Percentiles rank a stretch among this genome's conserved stretches.
Evolutionary conservation across 148 eudicot species (phyloP).

Genomic region (Polygonum aviculare): DNA sequence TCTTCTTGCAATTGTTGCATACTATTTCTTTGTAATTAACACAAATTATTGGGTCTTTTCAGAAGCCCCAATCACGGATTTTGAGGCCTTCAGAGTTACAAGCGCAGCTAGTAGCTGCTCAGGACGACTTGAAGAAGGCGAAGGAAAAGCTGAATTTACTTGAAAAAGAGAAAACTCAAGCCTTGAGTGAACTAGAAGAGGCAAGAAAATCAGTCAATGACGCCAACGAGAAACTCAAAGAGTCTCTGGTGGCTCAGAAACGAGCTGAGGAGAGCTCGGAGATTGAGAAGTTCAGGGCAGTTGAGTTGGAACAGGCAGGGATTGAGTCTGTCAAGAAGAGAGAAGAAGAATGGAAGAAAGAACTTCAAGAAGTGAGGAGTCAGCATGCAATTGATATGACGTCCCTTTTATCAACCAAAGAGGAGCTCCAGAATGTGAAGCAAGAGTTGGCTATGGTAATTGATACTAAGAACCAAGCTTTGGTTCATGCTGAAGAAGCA

Average conservation of each 20-base stretch:
- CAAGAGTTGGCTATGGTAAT: constrained; percentile 54
- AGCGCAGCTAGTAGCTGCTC: constrained; percentile 50
- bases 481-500: constrained; percentile 80
- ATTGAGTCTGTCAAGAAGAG: constrained; percentile 71
- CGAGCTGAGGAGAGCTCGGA: constrained; percentile 72
- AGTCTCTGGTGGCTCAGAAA: constrained; percentile 82
- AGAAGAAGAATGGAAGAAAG: constrained; percentile 75
- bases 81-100: constrained; percentile 73
- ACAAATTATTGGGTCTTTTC: constrained; percentile 15
- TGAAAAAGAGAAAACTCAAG: constrained; percentile 70
- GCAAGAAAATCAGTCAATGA: constrained; percentile 66
- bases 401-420: constrained; percentile 51
- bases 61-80: constrained; percentile 62
- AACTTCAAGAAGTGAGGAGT: constrained; percentile 55
- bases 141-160: constrained; percentile 50
- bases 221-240: constrained; percentile 65
- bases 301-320: constrained; percentile 78
- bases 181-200: constrained; percentile 52
- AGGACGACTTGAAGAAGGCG: constrained; percentile 77
- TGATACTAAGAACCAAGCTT: constrained; percentile 67
- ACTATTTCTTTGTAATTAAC: neutral
- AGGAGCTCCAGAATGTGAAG: constrained; percentile 64
- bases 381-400: constrained; percentile 68
- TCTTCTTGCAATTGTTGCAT: neutral
- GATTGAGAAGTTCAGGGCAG: constrained; percentile 79